phyloP scores from a whole-genome alignment of 73 alveolate genomes.

The Halteria grandinella region DNA sequence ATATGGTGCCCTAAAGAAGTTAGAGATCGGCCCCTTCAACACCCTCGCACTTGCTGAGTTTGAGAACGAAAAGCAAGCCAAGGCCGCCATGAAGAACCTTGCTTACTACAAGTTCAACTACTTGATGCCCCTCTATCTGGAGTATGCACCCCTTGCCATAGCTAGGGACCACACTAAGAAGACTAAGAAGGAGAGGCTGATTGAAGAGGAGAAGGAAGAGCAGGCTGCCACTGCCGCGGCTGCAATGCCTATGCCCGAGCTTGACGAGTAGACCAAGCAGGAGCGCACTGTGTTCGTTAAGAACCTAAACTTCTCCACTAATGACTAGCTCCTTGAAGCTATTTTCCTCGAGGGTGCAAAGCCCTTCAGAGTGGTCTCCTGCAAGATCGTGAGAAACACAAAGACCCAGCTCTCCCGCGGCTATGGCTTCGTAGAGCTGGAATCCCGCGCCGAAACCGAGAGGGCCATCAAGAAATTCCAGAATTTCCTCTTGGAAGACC shows the following conservation, averaged over 20 bases:
- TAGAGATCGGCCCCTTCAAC: constrained; percentile 89
- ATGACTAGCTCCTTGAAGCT: constrained; percentile 78
- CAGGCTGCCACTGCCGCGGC: no score
- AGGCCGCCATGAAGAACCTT: constrained; percentile 89
- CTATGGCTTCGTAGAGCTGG: constrained; percentile 96
- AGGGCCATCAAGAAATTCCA: constrained; percentile 91
- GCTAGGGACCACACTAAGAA: no score
- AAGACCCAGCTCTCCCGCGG: constrained; percentile 91
- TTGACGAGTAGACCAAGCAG: constrained; percentile 69
- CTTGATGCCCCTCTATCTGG: constrained; percentile 73
- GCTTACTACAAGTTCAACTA: constrained; percentile 74
- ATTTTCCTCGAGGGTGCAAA: constrained; percentile 76
- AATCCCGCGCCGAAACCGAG: constrained; percentile 79
- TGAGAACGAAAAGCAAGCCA: constrained; percentile 85
- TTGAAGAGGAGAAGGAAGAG: no score
- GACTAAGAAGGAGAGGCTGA: constrained; percentile 58
- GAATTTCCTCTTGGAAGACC: constrained; percentile 89
- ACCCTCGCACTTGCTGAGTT: constrained; percentile 92
- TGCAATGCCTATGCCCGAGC: no score
- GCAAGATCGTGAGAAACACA: constrained; percentile 80
- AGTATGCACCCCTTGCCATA: constrained; percentile 86
- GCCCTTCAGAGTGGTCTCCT: constrained; percentile 76
- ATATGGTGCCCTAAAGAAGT: constrained; percentile 84
- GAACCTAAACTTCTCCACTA: constrained; percentile 89
- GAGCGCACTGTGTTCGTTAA: constrained; percentile 91